Conservation (phyloP, 805 yeast genomes). For the Pichia exigua region DNA sequence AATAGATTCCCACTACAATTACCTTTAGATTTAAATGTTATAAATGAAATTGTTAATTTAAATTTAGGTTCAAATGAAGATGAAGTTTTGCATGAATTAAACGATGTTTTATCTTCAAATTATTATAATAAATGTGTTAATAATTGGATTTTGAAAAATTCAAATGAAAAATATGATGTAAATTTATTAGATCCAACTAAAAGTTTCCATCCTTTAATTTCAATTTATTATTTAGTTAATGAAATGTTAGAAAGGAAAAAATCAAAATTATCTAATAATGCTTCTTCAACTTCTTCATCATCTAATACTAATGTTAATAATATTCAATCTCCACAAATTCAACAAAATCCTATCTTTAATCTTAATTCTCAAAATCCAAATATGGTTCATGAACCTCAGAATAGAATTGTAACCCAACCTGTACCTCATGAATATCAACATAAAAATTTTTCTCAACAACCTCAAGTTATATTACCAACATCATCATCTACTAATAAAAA, state of each 20-base stretch:
- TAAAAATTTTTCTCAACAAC: neutral
- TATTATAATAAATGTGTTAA: slow-evolving; percentile 56
- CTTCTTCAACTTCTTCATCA: neutral
- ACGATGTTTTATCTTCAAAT: slow-evolving; percentile 49
- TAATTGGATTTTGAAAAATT: slow-evolving; percentile 48
- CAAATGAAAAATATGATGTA: slow-evolving; percentile 18
- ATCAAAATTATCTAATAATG: slow-evolving; percentile 1
- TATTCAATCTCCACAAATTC: slow-evolving; percentile 9
- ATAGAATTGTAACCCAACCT: slow-evolving; percentile 23
- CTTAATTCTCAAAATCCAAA: slow-evolving; percentile 11
- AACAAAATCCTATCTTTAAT: slow-evolving; percentile 10
- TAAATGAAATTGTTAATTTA: slow-evolving; percentile 66
- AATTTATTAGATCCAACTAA: slow-evolving; percentile 65
- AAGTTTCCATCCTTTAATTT: slow-evolving; percentile 81
- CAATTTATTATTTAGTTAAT: slow-evolving; percentile 77
- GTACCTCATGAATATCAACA: slow-evolving; percentile 17
- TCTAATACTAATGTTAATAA: neutral
- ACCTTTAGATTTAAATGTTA: slow-evolving; percentile 60
- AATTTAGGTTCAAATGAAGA: slow-evolving; percentile 66
- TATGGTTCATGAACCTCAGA: slow-evolving; percentile 11
- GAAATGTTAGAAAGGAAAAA: slow-evolving; percentile 72
- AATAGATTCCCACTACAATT: slow-evolving; percentile 62
- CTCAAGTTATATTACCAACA: neutral
- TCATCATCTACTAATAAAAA: neutral
- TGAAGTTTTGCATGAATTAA: slow-evolving; percentile 47